A percentile compares a stretch with the other conserved stretches of the same genome.
phyloP scores from a whole-genome alignment of 2,329 filamentous ascomycete species.

The Fusarium avenaceum region DNA sequence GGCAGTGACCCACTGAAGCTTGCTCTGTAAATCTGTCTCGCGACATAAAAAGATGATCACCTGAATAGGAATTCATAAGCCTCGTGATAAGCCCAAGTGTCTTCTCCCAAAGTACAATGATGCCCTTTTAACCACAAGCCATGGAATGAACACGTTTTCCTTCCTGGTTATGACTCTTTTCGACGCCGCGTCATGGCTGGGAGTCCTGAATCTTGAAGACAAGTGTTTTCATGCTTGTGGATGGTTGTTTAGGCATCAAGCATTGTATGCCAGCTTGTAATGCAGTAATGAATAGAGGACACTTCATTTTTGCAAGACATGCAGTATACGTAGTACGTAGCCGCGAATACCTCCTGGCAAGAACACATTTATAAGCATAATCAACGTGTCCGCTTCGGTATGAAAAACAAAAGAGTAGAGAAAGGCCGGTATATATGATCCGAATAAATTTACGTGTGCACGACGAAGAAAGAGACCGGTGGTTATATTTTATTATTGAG shows the following conservation, averaged over 20 bases:
- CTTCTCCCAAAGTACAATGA: background rate
- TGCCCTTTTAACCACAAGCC: conserved; percentile 1
- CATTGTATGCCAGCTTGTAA: background rate
- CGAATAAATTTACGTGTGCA: too few species aligned
- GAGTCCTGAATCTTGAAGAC: conserved; percentile 15
- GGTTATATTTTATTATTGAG: background rate
- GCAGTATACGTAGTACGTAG: background rate
- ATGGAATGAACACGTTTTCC: conserved; percentile 22
- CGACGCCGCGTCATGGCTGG: conserved; percentile 15
- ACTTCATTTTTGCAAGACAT: background rate
- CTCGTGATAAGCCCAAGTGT: conserved; percentile 31
- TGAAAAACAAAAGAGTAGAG: background rate
- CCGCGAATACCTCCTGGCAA: background rate
- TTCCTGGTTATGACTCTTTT: background rate
- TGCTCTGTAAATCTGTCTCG: background rate
- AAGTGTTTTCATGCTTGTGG: conserved; percentile 15
- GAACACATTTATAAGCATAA: background rate
- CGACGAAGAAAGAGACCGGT: background rate
- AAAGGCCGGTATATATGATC: background rate
- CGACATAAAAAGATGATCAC: conserved; percentile 22
- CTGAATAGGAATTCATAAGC: conserved; percentile 21
- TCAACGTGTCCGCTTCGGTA: background rate
- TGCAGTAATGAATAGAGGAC: background rate
- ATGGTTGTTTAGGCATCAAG: conserved; percentile 17
- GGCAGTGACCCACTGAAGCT: conserved; percentile 21